Evolutionary conservation across 1,139 yeast species (phyloP).

Genomic region (Scheffersomyces quercinus): DNA sequence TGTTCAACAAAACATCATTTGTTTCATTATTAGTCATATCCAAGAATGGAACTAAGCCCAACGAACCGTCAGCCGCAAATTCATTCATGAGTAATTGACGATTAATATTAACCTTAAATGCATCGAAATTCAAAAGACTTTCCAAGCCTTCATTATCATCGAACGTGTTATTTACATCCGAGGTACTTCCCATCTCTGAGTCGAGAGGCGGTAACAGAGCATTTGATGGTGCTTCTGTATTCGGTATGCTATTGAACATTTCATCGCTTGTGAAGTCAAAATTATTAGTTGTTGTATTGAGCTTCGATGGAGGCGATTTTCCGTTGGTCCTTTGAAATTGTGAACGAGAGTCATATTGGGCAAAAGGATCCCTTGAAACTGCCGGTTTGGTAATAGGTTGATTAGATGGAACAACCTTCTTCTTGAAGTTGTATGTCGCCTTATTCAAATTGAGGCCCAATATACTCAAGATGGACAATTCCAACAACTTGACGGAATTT

Average conservation of each 20-base stretch:
- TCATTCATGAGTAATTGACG: slow-evolving; percentile 47
- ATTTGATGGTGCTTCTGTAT: neutral
- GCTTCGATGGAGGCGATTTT: slow-evolving; percentile 8
- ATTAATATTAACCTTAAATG: slow-evolving; percentile 37
- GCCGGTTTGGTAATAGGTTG: slow-evolving; percentile 24
- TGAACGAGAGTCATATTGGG: slow-evolving; percentile 1
- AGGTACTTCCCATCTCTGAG: neutral
- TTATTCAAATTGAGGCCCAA: slow-evolving; percentile 37
- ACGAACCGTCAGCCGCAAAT: slow-evolving; percentile 69
- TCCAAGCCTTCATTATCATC: slow-evolving; percentile 19
- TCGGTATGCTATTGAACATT: slow-evolving; percentile 1
- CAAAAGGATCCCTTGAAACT: slow-evolving; percentile 6
- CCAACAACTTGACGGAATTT: slow-evolving; percentile 56
- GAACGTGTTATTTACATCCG: neutral
- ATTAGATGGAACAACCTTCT: slow-evolving; percentile 14
- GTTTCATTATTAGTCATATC: slow-evolving; percentile 24
- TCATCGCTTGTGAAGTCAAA: slow-evolving; percentile 3
- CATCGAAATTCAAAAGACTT: slow-evolving; percentile 39
- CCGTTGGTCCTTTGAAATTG: neutral
- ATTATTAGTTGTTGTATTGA: slow-evolving; percentile 3
- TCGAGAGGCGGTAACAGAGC: neutral
- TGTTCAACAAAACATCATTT: slow-evolving; percentile 5
- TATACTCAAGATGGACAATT: slow-evolving; percentile 56
- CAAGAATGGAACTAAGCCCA: slow-evolving; percentile 61
- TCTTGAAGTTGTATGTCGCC: slow-evolving; percentile 13